Conservation (phyloP, 1,139 yeast species). For the Hemisphaericaspora subhashii region DNA sequence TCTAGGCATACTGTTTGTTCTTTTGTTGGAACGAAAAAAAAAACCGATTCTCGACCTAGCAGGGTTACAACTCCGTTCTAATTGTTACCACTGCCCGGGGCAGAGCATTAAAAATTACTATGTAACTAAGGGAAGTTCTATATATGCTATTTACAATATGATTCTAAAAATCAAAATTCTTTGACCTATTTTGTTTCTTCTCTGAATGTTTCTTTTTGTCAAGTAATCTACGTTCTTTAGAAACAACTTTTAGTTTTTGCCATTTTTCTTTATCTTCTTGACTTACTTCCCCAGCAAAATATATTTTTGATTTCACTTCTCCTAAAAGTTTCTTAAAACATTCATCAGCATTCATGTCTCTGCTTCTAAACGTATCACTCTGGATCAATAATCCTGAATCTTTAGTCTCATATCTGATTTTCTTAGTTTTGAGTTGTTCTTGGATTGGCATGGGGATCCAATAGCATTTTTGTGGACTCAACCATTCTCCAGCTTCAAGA, state of each 20-base stretch:
- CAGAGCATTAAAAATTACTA: no score
- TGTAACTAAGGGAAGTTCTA: no score
- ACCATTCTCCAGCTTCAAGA: conserved; percentile 49
- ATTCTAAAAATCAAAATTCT: conserved; percentile 29
- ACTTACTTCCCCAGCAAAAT: conserved; percentile 51
- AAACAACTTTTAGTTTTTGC: conserved; percentile 46
- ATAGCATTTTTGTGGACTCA: conserved; percentile 35
- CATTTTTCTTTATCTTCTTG: conserved; percentile 54
- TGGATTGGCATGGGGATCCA: conserved; percentile 68
- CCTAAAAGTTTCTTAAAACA: conserved; percentile 60
- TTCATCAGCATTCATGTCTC: conserved; percentile 56
- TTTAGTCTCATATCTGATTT: conserved; percentile 57
- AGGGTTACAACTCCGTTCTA: no score
- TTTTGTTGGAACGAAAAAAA: no score
- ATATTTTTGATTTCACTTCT: conserved; percentile 50
- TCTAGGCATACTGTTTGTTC: no score
- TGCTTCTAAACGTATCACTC: conserved; percentile 59
- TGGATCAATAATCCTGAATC: conserved; percentile 60
- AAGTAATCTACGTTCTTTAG: conserved; percentile 50
- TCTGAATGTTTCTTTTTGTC: conserved; percentile 54
- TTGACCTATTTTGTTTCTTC: conserved; percentile 53
- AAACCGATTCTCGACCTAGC: no score
- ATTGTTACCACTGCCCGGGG: no score
- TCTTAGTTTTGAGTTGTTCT: conserved; percentile 38
- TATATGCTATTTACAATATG: conserved; percentile 1